Percentiles rank a stretch among this genome's conserved stretches.
phyloP scores from a whole-genome alignment of 257 asterid genomes.

The Henckelia pumila region DNA sequence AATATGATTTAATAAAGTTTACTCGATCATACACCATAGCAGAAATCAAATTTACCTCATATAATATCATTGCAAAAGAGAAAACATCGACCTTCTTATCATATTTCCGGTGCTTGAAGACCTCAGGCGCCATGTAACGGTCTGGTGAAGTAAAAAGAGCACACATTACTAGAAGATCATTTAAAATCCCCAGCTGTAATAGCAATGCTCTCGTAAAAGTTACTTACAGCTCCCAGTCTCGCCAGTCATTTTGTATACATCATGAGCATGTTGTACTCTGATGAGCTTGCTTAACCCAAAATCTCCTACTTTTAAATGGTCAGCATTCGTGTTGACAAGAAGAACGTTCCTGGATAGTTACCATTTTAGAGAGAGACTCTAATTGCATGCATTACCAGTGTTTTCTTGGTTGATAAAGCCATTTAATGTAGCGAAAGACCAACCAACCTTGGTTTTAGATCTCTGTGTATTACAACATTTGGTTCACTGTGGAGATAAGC shows the following conservation, averaged over 20 bases:
- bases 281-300: conserved; percentile 94
- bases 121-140: conserved; percentile 99
- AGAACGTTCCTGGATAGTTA: conserved; percentile 79
- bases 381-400: neutral
- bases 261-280: conserved; percentile 84
- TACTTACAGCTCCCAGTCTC: conserved; percentile 99
- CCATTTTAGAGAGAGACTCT: conserved; percentile 4
- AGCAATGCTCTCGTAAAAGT: neutral
- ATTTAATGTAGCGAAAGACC: conserved; percentile 15
- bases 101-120: conserved; percentile 91
- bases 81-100: conserved; percentile 96
- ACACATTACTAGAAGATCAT: conserved; percentile 1
- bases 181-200: neutral
- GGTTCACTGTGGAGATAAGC: conserved; percentile 99
- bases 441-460: conserved; percentile 91
- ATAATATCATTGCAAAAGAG: conserved; percentile 95
- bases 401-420: conserved; percentile 13
- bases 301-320: conserved; percentile 98
- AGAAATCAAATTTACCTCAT: conserved; percentile 60
- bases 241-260: conserved; percentile 97
- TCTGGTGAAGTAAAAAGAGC: conserved; percentile 41
- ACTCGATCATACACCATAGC: neutral
- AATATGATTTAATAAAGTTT: conserved; percentile 14
- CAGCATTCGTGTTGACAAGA: conserved; percentile 84
- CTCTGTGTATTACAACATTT: conserved; percentile 92